Evolutionary conservation across 139 green algal genomes (phyloP), one percentile per base, ranked within the genome.

Genomic region (Ettlia oleoabundans): DNA sequence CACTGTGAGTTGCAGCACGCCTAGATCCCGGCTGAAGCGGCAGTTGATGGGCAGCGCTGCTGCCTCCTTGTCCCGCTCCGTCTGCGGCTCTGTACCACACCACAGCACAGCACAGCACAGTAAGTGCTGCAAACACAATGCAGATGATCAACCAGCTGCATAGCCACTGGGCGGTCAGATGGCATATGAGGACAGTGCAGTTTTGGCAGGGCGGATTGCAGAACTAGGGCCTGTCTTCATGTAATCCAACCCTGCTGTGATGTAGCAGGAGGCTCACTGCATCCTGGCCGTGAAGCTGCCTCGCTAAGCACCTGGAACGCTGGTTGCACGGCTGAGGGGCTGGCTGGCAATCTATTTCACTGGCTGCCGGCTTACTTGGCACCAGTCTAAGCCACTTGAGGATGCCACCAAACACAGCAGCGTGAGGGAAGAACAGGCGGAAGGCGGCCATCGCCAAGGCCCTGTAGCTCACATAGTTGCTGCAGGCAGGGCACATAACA

Each of bases 371-470:
- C 79, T 77, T n/a, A 77, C 67, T 35, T 33, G 53, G 68, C n/a
- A 78, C 19, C 21, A 84, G 21, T 63, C 63, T 63, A 52, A 88
- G 69, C 53, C 69, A 76, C 42, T 82, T 73, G 28, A 86, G 52
- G 64, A 89, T 71, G 52, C 37, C 51, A 33, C 76, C 68, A 55
- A 83, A 53, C 26, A 83, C 52, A 7, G 47, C 71, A n/a, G 70
- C 65, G 62, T 80, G 65, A 4, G 85, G 85, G 38, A 47, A 88
- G 40, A 88, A 88, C 26, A 91, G 84, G 72, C 86, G 88, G 78
- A 90, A 91, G 18, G 41, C 24, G 22, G 75, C 41, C 75, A 71
- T 81, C 38, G 58, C 75, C 32, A 81, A 33, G 28, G 55, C 75
- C 18, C 62, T 40, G 47, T 43, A 51, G 33, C 37, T 35, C 40